Evolutionary conservation across 306 rosid species (phyloP).

Genomic region (Prunus mongolica): DNA sequence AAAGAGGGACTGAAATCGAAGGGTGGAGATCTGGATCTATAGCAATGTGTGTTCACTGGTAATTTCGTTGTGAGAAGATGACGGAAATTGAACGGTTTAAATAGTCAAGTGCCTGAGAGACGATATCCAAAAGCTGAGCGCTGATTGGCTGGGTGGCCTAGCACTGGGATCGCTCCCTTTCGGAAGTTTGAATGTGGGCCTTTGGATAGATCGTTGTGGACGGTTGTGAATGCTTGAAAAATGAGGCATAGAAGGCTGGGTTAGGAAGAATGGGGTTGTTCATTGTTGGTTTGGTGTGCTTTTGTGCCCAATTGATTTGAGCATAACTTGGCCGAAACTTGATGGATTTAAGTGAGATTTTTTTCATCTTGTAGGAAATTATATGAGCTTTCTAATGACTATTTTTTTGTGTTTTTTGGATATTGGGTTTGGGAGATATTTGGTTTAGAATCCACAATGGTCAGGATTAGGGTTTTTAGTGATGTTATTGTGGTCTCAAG

Average conservation of each 20-base stretch:
- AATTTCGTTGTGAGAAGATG: conserved; percentile 38
- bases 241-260: conserved; percentile 22
- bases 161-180: conserved; percentile 53
- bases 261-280: conserved; percentile 8
- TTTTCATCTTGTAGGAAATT: conserved; percentile 30
- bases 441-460: conserved; percentile 48
- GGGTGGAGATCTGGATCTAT: conserved; percentile 14
- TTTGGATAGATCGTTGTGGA: conserved; percentile 44
- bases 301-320: conserved; percentile 47
- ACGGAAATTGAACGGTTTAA: conserved; percentile 46
- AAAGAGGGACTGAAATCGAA: not conserved
- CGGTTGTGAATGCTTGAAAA: conserved; percentile 32
- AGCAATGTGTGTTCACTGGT: conserved; percentile 21
- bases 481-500: conserved; percentile 48
- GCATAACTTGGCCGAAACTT: conserved; percentile 16
- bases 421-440: conserved; percentile 27
- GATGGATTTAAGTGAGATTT: conserved; percentile 16
- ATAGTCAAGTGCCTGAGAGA: conserved; percentile 46
- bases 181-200: conserved; percentile 53
- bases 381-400: conserved; percentile 54
- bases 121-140: conserved; percentile 30
- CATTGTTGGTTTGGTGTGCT: conserved; percentile 53
- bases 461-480: conserved; percentile 53
- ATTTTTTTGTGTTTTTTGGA: not conserved
- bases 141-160: conserved; percentile 46